Evolutionary conservation across 495 filamentous ascomycete species (phyloP).

Genomic region (Xylaria telfairii): DNA sequence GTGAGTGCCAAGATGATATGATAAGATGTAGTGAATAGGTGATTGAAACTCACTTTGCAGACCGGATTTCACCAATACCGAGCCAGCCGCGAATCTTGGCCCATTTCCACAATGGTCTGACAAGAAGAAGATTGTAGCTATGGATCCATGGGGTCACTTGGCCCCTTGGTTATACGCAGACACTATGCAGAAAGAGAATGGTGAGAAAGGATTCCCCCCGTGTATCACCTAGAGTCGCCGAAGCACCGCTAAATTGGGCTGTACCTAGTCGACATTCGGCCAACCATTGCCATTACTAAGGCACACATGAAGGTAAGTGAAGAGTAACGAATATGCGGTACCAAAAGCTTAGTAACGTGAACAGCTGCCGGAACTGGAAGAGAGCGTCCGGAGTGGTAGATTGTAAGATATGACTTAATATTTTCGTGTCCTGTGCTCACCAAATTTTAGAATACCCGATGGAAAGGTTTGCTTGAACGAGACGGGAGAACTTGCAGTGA

Average conservation of each 20-base stretch:
- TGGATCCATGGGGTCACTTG: conserved; percentile 94
- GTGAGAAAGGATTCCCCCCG: conserved; percentile 34
- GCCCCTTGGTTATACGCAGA: conserved; percentile 81
- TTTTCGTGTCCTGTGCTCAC: conserved; percentile 26
- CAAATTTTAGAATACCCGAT: conserved; percentile 66
- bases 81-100: conserved; percentile 86
- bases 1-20: conserved; percentile 32
- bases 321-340: not conserved
- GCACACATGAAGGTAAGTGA: conserved; percentile 83
- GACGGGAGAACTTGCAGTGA: conserved; percentile 86
- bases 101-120: conserved; percentile 90
- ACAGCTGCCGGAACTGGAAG: conserved; percentile 83
- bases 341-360: conserved; percentile 30
- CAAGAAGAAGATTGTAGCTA: conserved; percentile 93
- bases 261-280: conserved; percentile 77
- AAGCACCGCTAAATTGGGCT: conserved; percentile 27
- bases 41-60: conserved; percentile 34
- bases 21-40: conserved; percentile 6
- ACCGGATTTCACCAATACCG: conserved; percentile 92
- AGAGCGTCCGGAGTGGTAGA: conserved; percentile 79
- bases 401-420: conserved; percentile 50
- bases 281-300: conserved; percentile 91
- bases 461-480: conserved; percentile 88
- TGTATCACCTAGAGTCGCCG: not conserved
- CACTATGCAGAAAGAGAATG: conserved; percentile 68